Base-by-base conservation (phyloP, 352 stramenopile species). In the Aphanomyces stellatus region DNA sequence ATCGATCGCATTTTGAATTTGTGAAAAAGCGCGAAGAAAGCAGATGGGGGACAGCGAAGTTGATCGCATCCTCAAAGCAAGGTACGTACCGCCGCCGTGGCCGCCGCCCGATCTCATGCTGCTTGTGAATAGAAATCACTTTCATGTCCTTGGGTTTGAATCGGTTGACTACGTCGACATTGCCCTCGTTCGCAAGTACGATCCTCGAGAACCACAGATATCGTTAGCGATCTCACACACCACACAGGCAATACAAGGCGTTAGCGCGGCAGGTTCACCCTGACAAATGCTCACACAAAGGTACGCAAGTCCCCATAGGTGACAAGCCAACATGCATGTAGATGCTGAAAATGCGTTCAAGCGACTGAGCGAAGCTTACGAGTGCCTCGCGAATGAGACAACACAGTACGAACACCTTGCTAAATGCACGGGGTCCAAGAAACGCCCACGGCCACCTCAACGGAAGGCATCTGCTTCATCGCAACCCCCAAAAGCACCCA, bases 271-370 rank as follows among this genome's bases (percentile, higher is more conserved):
- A 30, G 4, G 71, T 79, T 15, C 73, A 79, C 62, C 73, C 73
- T 4, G 73, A 79, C 69, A 79, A 79, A 62, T 75, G 71, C 63
- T n/a, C 46, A 43, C 43, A 51, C 11, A 33, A 63, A 30, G 57
- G 73, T 76, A 53, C 41, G 59, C n/a, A n/a, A n/a, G n/a, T n/a
- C n/a, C n/a, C n/a, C n/a, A n/a, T n/a, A n/a, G n/a, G n/a, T n/a
- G n/a, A n/a, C n/a, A n/a, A n/a, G n/a, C n/a, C n/a, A n/a, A n/a
- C 34, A 57, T 2, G 17, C 34, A 43, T 71, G 31, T 66, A 93
- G 85, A 73, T 42, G 85, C 85, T 0, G 85, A 87, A 34, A 77
- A 82, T 11, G 82, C 82, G 4, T 93, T 93, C 73, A 90, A 91
- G 72, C 81, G 81, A 5, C 62, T 93, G 31, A 88, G 81, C 51